Conservation (phyloP, 371 early-diverging fungal genomes). For the Rhizopus stolonifer region DNA sequence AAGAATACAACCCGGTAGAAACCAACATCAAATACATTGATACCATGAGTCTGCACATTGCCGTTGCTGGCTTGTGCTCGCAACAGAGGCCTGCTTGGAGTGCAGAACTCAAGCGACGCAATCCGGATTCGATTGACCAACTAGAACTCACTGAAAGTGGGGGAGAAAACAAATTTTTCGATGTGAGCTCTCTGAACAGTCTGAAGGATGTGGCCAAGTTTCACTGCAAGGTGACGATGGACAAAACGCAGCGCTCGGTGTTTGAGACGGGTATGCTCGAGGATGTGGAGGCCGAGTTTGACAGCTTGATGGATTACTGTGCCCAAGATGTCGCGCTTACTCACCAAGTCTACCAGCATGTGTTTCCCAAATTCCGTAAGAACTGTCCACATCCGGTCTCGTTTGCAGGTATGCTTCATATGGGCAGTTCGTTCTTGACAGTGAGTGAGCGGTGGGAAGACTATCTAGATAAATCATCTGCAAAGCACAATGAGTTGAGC, state of each 20-base stretch:
- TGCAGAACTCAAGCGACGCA: constrained; percentile 55
- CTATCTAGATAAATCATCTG: constrained; percentile 60
- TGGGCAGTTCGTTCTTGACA: constrained; percentile 87
- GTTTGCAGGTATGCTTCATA: constrained; percentile 87
- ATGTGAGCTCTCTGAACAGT: constrained; percentile 78
- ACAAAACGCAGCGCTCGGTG: constrained; percentile 72
- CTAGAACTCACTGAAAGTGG: constrained; percentile 23
- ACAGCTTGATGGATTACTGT: constrained; percentile 80
- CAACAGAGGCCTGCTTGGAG: constrained; percentile 88
- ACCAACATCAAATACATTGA: constrained; percentile 76
- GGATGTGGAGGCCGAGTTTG: constrained; percentile 61
- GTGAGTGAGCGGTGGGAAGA: constrained; percentile 77
- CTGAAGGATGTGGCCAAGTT: constrained; percentile 78
- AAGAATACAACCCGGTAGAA: constrained; percentile 72
- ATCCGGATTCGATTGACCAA: constrained; percentile 22
- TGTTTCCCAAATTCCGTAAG: constrained; percentile 69
- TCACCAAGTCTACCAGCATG: constrained; percentile 64
- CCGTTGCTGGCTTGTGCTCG: constrained; percentile 86
- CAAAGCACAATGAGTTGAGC: constrained; percentile 54
- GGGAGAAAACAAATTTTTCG: constrained; percentile 46
- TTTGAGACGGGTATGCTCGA: constrained; percentile 64
- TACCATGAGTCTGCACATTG: constrained; percentile 93
- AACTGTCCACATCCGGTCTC: constrained; percentile 95
- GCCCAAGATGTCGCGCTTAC: constrained; percentile 88
- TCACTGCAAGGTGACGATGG: constrained; percentile 69